Evolutionary conservation across 164 flowering plant genomes (phyloP), one percentile per base, ranked within the genome.

Genomic region (Magnolia sinica): DNA sequence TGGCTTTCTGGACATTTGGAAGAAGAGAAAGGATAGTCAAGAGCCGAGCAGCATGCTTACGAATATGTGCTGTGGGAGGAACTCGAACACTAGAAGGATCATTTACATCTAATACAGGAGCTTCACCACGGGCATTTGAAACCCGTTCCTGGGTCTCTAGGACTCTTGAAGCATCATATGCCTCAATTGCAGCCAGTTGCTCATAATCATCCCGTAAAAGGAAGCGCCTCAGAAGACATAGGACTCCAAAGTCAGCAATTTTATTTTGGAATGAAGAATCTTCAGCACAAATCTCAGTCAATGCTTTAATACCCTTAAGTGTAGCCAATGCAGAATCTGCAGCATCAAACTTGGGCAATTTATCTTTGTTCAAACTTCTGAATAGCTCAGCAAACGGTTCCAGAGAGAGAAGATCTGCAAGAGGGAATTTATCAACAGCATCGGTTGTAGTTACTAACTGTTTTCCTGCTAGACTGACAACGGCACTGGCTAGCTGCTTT

Each of bases 241-340:
- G 72, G 16, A 94, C 87, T 68, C 99, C 99, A 78, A 83, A 85
- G 78, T 91, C 93, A 75, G 75, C 80, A 67, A 96, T 81, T 80
- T 81, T 91, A 51, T 88, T 81, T 78, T 86, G 96, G 78, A 85
- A 87, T 49, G 65, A 19, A 74, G 83, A 68, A 84, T 96, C 97
- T 11, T 88, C 97, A 71, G 86, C 79, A 84, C 93, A 91, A 67
- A 94, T 68, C 77, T 90, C 98, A 50, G 93, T 83, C 81, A 94
- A 79, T 74, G 93, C 91, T 86, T 94, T 96, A 65, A 94, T 87
- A 59, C 93, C 98, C 83, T 91, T 94, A 27, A 96, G 87, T 64
- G 98, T 91, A 66, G 97, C 98, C 76, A 89, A 20, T 27, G 99
- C 98, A 80, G 95, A 88, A 83, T 94, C 98, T 68, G 96, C 95